These are phyloP conservation scores for Thalassiosira pacifica DNA, from an alignment of 352 stramenopile species.

Conservation along the genomic window DNA sequence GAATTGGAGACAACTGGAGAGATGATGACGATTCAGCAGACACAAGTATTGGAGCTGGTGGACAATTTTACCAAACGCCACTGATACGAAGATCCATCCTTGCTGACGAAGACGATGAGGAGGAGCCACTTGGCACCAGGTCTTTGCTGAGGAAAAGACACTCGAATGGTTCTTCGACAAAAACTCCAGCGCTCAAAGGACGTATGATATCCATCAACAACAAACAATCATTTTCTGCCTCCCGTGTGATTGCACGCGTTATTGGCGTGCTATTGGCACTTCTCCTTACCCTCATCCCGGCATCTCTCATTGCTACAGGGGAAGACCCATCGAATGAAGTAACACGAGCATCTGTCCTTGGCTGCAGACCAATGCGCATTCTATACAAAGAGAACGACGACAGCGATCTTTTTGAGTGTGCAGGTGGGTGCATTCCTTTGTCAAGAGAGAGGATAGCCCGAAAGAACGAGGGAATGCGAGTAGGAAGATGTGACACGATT, in stretches of 20 bases:
- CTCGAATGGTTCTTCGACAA: slow-evolving; percentile 7
- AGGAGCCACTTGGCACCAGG: slow-evolving; percentile 40
- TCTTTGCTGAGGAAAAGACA: slow-evolving; percentile 56
- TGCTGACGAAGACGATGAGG: slow-evolving; percentile 62
- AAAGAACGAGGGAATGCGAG: slow-evolving; percentile 46
- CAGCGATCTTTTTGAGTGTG: slow-evolving; percentile 53
- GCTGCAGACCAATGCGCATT: slow-evolving; percentile 60
- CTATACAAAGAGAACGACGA: slow-evolving; percentile 48
- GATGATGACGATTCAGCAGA: slow-evolving; percentile 66
- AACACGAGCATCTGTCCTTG: slow-evolving; percentile 56
- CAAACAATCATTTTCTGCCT: slow-evolving; percentile 32
- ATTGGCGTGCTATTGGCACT: slow-evolving; percentile 54
- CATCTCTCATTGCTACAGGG: slow-evolving; percentile 54
- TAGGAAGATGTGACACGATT: slow-evolving; percentile 56
- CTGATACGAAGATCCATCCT: slow-evolving; percentile 62
- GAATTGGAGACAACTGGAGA: slow-evolving; percentile 27
- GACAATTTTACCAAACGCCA: slow-evolving; percentile 56
- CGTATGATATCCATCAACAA: slow-evolving; percentile 26
- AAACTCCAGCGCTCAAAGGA: slow-evolving; percentile 26
- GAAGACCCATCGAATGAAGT: slow-evolving; percentile 54
- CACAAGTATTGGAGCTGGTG: slow-evolving; percentile 48
- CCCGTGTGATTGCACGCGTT: slow-evolving; percentile 35
- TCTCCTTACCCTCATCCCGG: slow-evolving; percentile 61
- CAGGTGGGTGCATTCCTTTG: slow-evolving; percentile 58
- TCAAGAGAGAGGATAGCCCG: slow-evolving; percentile 41